These are phyloP conservation scores for Casuarina equisetifolia DNA, from an alignment of 306 rosid species.

Conservation along the genomic window DNA sequence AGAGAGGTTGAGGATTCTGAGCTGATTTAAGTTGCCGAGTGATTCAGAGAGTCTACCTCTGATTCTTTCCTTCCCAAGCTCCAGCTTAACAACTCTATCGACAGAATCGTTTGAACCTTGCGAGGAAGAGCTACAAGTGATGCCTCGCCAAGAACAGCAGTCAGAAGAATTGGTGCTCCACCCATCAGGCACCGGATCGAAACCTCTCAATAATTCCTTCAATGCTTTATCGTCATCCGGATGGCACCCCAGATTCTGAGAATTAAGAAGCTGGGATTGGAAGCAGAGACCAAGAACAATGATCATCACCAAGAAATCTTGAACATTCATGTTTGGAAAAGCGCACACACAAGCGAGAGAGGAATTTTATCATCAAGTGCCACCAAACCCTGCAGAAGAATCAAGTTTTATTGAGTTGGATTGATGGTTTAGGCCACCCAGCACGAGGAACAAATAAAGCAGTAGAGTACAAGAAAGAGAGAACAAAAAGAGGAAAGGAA, in stretches of 20 bases:
- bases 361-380: constrained; percentile 18
- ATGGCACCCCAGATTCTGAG: neutral
- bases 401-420: constrained; percentile 9
- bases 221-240: neutral
- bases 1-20: constrained; percentile 44
- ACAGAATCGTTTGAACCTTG: constrained; percentile 14
- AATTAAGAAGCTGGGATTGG: constrained; percentile 12
- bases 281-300: constrained; percentile 27
- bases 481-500: neutral
- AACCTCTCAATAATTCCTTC: neutral
- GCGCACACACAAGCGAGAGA: neutral
- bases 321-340: constrained; percentile 26
- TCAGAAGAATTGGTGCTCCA: neutral
- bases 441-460: constrained; percentile 4
- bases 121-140: constrained; percentile 33
- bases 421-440: neutral
- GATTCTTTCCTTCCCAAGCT: constrained; percentile 28
- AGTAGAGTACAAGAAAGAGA: neutral
- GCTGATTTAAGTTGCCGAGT: constrained; percentile 38
- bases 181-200: constrained; percentile 1
- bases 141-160: constrained; percentile 47
- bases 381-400: constrained; percentile 21
- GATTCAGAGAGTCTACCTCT: constrained; percentile 37
- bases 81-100: constrained; percentile 38
- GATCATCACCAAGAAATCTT: constrained; percentile 26